Evolutionary conservation across 169 alveolate genomes (phyloP).

Genomic region (Eimeria acervulina): DNA sequence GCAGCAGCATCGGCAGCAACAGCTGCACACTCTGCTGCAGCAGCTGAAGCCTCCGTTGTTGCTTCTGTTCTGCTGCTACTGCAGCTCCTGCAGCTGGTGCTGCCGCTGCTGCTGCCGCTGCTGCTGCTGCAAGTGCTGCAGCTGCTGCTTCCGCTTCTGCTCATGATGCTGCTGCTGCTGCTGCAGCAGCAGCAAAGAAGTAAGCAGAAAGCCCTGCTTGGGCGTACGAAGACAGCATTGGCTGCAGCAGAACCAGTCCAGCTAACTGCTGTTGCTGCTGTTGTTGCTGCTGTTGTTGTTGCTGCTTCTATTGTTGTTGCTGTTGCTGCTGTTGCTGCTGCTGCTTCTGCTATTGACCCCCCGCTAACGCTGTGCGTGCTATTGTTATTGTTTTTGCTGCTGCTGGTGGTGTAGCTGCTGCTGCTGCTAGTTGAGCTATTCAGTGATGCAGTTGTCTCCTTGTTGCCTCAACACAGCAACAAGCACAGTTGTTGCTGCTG

Average conservation of each 20-base stretch:
- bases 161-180: not conserved
- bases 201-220: not conserved
- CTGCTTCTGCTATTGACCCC: too few species aligned
- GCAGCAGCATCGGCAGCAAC: conserved; percentile 43
- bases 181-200: conserved; percentile 1
- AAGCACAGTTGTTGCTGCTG: too few species aligned
- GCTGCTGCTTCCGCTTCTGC: too few species aligned
- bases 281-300: not conserved
- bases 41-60: not conserved
- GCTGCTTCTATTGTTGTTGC: too few species aligned
- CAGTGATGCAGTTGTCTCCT: too few species aligned
- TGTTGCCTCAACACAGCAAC: too few species aligned
- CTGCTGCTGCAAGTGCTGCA: too few species aligned
- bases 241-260: not conserved
- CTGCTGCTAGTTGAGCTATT: too few species aligned
- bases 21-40: not conserved
- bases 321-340: not conserved
- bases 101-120: not conserved
- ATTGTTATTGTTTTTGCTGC: too few species aligned
- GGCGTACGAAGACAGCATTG: not conserved
- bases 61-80: not conserved
- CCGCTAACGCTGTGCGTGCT: not conserved
- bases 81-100: not conserved
- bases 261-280: not conserved
- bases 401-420: too few species aligned